A percentile compares a stretch with the other conserved stretches of the same genome.
Conservation (phyloP, 306 rosid genomes). For the Corylus avellana region DNA sequence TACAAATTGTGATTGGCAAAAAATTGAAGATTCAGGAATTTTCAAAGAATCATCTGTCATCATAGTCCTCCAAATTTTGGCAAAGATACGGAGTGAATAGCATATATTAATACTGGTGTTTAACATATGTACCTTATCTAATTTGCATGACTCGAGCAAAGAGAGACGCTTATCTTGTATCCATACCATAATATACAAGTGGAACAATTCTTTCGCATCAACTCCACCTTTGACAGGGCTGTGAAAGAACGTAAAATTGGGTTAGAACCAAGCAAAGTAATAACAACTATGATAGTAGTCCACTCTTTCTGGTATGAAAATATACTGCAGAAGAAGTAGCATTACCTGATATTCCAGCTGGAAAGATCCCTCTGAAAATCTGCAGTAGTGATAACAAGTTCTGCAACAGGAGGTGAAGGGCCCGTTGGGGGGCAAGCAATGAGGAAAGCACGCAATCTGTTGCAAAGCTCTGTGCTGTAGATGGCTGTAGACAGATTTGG, state of each 20-base stretch:
- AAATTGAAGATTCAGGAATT: slow-evolving; percentile 7
- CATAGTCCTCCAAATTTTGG: not conserved
- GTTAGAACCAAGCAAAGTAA: slow-evolving; percentile 14
- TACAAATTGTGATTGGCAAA: slow-evolving; percentile 9
- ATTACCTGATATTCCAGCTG: slow-evolving; percentile 75
- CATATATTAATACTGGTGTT: slow-evolving; percentile 8
- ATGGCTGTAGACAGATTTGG: slow-evolving; percentile 93
- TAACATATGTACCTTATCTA: slow-evolving; percentile 75
- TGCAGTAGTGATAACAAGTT: slow-evolving; percentile 87
- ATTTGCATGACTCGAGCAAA: slow-evolving; percentile 84
- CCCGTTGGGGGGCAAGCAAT: slow-evolving; percentile 90
- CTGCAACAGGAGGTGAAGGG: slow-evolving; percentile 88
- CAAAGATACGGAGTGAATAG: slow-evolving; percentile 5
- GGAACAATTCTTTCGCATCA: slow-evolving; percentile 95
- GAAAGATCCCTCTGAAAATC: slow-evolving; percentile 90
- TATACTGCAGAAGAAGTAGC: slow-evolving; percentile 12
- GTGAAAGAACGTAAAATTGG: slow-evolving; percentile 30
- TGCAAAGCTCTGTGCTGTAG: slow-evolving; percentile 89
- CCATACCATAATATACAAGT: slow-evolving; percentile 90
- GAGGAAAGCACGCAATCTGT: slow-evolving; percentile 83
- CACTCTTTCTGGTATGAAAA: not conserved
- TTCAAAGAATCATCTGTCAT: not conserved
- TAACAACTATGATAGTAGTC: not conserved
- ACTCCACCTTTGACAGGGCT: slow-evolving; percentile 91
- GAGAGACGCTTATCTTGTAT: slow-evolving; percentile 84